Conservation (phyloP, 768 basidiomycete genomes). For the Cystobasidium ongulense region DNA sequence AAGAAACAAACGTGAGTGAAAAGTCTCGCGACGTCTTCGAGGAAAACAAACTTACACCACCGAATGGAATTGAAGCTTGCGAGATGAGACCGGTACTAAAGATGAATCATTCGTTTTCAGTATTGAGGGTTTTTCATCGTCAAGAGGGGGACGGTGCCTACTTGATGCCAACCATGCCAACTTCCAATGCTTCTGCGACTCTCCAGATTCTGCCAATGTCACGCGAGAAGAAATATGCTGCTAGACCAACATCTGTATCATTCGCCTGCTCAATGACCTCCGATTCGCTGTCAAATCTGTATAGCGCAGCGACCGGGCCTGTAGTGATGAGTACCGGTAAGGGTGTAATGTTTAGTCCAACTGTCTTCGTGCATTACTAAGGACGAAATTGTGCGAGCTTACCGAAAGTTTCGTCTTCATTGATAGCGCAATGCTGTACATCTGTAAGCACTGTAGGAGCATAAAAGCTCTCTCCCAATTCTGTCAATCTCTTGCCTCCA, state of each 20-base stretch:
- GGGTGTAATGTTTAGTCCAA: background rate
- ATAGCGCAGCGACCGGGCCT: slow-evolving; percentile 64
- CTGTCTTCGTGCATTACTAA: background rate
- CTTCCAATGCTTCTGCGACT: slow-evolving; percentile 86
- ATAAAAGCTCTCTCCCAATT: slow-evolving; percentile 55
- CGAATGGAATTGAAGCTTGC: slow-evolving; percentile 73
- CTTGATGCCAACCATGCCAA: slow-evolving; percentile 45
- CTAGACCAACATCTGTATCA: slow-evolving; percentile 69
- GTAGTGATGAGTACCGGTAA: background rate
- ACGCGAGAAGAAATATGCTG: slow-evolving; percentile 73
- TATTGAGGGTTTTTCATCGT: background rate
- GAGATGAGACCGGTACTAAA: slow-evolving; percentile 70
- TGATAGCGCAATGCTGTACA: slow-evolving; percentile 60
- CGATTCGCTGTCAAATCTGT: slow-evolving; percentile 86
- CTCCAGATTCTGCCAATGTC: slow-evolving; percentile 87
- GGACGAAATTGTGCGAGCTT: background rate
- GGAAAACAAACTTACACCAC: slow-evolving; percentile 60
- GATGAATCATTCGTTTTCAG: background rate
- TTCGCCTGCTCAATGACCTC: slow-evolving; percentile 83
- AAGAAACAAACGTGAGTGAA: background rate
- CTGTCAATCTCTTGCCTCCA: slow-evolving; percentile 64
- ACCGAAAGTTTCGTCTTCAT: slow-evolving; percentile 88
- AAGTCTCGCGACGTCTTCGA: background rate
- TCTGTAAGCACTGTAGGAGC: slow-evolving; percentile 80
- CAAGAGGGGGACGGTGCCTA: background rate